phyloP scores from a whole-genome alignment of 495 filamentous ascomycete genomes.

The Penicillium malachiteum region DNA sequence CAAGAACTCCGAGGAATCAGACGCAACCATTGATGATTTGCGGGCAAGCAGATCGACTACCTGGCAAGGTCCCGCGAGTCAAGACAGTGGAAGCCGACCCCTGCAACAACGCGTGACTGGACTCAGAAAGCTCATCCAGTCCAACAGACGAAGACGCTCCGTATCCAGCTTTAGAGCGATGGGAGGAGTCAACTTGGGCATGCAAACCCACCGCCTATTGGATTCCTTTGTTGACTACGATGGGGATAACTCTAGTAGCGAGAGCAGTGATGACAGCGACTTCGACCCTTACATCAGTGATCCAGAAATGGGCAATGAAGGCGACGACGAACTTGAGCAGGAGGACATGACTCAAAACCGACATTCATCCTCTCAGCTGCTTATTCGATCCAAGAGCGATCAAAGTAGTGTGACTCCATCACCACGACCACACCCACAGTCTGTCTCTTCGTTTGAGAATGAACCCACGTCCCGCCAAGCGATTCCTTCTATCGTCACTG shows the following conservation, averaged over 20 bases:
- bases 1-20: slow-evolving; percentile 29
- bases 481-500: slow-evolving; percentile 49
- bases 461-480: slow-evolving; percentile 2
- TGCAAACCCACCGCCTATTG: slow-evolving; percentile 72
- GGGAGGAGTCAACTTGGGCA: slow-evolving; percentile 65
- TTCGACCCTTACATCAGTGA: slow-evolving; percentile 40
- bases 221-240: slow-evolving; percentile 61
- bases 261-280: slow-evolving; percentile 48
- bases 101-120: slow-evolving; percentile 44
- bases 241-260: slow-evolving; percentile 46
- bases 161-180: slow-evolving; percentile 63
- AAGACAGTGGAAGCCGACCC: slow-evolving; percentile 47
- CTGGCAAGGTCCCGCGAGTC: slow-evolving; percentile 57
- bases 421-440: slow-evolving; percentile 15
- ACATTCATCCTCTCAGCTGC: slow-evolving; percentile 4
- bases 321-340: slow-evolving; percentile 37
- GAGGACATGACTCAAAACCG: slow-evolving; percentile 4
- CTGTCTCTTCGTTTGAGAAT: slow-evolving; percentile 3
- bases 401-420: slow-evolving; percentile 11
- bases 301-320: slow-evolving; percentile 20
- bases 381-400: slow-evolving; percentile 24
- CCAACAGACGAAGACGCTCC: slow-evolving; percentile 56
- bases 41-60: slow-evolving; percentile 31
- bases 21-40: slow-evolving; percentile 14
- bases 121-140: slow-evolving; percentile 49